These are phyloP conservation scores for Prinsepia uniflora DNA, from an alignment of 306 rosid species.

Conservation along the genomic window DNA sequence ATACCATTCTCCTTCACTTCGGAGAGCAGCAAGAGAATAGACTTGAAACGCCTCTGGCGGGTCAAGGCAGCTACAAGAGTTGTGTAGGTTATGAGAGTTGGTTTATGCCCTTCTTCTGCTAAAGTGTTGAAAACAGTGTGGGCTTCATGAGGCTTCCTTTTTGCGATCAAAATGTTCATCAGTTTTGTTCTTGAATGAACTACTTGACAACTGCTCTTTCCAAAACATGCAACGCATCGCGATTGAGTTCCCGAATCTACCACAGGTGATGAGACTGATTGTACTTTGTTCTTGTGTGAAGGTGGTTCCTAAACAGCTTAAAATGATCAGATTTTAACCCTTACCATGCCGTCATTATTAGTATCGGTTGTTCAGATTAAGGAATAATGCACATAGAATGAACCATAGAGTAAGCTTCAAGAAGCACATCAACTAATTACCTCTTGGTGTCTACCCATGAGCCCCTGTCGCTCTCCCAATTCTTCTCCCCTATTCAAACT, in stretches of 20 bases:
- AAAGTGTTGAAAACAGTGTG: slow-evolving; percentile 53
- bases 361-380: not conserved
- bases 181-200: slow-evolving; percentile 85
- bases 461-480: slow-evolving; percentile 17
- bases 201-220: slow-evolving; percentile 55
- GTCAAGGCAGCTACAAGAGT: slow-evolving; percentile 85
- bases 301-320: slow-evolving; percentile 40
- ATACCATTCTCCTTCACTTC: slow-evolving; percentile 66
- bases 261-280: slow-evolving; percentile 15
- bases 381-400: slow-evolving; percentile 10
- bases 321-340: slow-evolving; percentile 19
- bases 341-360: not conserved
- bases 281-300: slow-evolving; percentile 33
- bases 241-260: slow-evolving; percentile 42
- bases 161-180: slow-evolving; percentile 63
- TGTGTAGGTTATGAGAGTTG: slow-evolving; percentile 83
- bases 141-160: slow-evolving; percentile 77
- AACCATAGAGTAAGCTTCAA: slow-evolving; percentile 11
- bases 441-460: slow-evolving; percentile 49
- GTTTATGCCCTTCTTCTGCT: slow-evolving; percentile 77
- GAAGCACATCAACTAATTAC: slow-evolving; percentile 30
- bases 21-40: slow-evolving; percentile 61
- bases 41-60: slow-evolving; percentile 71
- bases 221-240: slow-evolving; percentile 57
- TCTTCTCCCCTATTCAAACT: slow-evolving; percentile 18